A percentile compares a stretch with the other conserved stretches of the same genome.
These are phyloP conservation scores for Blastomyces emzantsi DNA, from an alignment of 2,329 filamentous ascomycete species.

Conservation along the genomic window DNA sequence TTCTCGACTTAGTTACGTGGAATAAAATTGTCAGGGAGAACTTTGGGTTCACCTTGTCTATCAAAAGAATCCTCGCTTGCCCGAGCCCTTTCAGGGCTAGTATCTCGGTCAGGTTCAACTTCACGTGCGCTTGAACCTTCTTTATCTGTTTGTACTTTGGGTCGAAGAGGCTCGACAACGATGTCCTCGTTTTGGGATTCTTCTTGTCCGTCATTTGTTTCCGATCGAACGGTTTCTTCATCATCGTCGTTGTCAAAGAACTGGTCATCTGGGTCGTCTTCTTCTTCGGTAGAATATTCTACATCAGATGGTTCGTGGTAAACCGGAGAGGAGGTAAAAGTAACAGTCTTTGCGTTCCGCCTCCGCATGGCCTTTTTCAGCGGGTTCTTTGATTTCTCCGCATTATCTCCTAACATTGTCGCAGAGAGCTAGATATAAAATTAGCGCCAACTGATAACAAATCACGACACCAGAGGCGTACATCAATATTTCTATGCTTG, in stretches of 20 bases:
- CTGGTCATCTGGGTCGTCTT: constrained; percentile 40
- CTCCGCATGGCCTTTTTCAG: constrained; percentile 76
- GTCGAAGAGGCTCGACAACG: constrained; percentile 37
- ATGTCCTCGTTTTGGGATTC: constrained; percentile 30
- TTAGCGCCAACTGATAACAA: not conserved
- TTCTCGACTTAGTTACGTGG: constrained; percentile 11
- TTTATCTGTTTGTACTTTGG: constrained; percentile 34
- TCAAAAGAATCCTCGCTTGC: constrained; percentile 61
- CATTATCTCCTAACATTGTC: constrained; percentile 61
- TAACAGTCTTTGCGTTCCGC: constrained; percentile 75
- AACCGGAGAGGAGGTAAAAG: constrained; percentile 66
- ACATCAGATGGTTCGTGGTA: constrained; percentile 83
- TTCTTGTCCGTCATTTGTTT: constrained; percentile 30
- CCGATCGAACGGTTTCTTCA: constrained; percentile 19
- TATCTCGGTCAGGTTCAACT: constrained; percentile 21
- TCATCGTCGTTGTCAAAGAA: constrained; percentile 43
- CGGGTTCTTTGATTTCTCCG: constrained; percentile 72
- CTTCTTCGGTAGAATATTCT: constrained; percentile 72
- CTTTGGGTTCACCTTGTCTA: constrained; percentile 29
- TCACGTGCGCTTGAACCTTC: constrained; percentile 21
- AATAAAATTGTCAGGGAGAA: not conserved
- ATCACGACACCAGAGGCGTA: constrained; percentile 41
- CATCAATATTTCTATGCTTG: constrained; percentile 97
- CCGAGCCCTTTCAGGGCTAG: constrained; percentile 34
- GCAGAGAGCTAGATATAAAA: constrained; percentile 50